Base-by-base conservation (phyloP, 331 rosid species). In the Malus hybrid region DNA sequence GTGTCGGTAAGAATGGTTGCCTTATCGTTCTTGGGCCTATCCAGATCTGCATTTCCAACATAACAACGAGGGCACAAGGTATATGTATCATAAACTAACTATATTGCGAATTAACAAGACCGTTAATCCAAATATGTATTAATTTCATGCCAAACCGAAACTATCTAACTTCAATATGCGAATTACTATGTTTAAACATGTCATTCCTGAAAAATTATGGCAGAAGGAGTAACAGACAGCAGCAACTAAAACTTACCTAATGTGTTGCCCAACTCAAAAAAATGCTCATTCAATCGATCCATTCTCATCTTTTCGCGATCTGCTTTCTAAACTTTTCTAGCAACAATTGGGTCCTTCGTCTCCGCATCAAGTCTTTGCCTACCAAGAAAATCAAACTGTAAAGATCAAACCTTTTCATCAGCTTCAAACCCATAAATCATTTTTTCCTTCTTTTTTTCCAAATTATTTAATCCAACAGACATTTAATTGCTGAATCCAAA, bases 21-120 rank as follows among this genome's bases (percentile, higher is more conserved):
- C 82, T 94, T 94, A 81, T 94, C 99, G 72, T 94, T 91, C 87
- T 87, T 90, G 36, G 97, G 97, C 89, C 96, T 94, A 80, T 87
- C 95, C 13, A 95, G 88, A 64, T 90, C 96, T 90, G 87, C 84
- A 81, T 78, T 81, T 82, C 75, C 36, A 77, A 68, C 62, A 67
- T 24, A 82, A 76, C 46, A 39, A 39, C 36, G 48, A 68, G 48
- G 72, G 57, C 33, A n/a, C 1, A 73, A 27, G 39, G 55, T 12
- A 16, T 7, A 6, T 24, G 28, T 18, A 52, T 18, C 4, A 52
- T 52, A 18, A 6, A 32, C 27, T 36, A 65, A 31, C 10, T n/a
- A 65, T 14, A 65, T 65, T 8, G 10, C 24, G 44, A n/a, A 34
- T 66, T 34, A 27, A 19, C 44, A 8, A 66, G 14, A 34, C 16